Evolutionary conservation across 345 rosid genomes (phyloP), one percentile per base, ranked within the genome.

Genomic region (Eucalyptus sp.): DNA sequence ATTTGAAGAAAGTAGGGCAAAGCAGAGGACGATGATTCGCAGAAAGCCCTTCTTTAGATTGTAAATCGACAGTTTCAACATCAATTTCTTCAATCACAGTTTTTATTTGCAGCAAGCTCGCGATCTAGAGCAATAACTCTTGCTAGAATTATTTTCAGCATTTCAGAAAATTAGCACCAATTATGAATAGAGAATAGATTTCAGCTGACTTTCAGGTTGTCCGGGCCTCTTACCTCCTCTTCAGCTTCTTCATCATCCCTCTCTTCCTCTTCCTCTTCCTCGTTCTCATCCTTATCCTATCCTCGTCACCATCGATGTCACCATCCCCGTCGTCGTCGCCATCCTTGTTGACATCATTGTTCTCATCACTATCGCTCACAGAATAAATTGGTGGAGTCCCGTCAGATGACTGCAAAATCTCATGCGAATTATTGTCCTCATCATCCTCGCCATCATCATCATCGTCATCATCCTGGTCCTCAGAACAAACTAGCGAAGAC

Each of bases 251-350:
- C 95, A 1, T 92, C 96, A 4, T 93, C 94, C 3, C 86, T 94
- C 3, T 93, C 95, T 11, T 90, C 95, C 0, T 92, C 96, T 0
- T n/a, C n/a, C n/a, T n/a, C n/a, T n/a, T 90, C 95, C 1, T 92
- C 95, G 1, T 92, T 94, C 3, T 88, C 93, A 3, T 27, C 68
- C 68, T 27, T 3, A 0, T 15, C 52, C 7, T 15, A 50, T 13
- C 68, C 68, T 27, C 49, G 2, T 80, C 27, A 0, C 24, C 85
- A 4, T 44, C 5, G 3, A 1, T 50, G 52, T 2, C 18, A 18
- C 7, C 52, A 1, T 50, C 52, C 18, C 52, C 6, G 5, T 81
- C 5, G 7, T 29, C 8, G 2, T 43, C 15, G n/a, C 50, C n/a
- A 0, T 81, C 86, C 86, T 81, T 17, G 29, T 85, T 2, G 18